Percentiles rank a stretch among this genome's conserved stretches.
phyloP scores from a whole-genome alignment of 2,329 filamentous ascomycete genomes.

The Claviceps cyperi region DNA sequence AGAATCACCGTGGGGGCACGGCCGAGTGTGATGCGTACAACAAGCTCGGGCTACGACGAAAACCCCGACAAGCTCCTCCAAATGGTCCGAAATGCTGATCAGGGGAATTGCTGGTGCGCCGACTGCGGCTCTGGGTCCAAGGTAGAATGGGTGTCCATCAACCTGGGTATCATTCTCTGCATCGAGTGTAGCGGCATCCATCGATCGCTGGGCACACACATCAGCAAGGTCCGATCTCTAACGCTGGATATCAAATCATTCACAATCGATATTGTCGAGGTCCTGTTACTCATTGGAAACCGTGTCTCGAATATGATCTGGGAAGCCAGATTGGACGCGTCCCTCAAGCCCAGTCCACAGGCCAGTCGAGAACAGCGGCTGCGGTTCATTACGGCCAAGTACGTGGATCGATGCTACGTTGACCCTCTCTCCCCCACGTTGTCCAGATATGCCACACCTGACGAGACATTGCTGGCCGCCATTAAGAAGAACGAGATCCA shows the following conservation, averaged over 20 bases:
- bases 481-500: constrained; percentile 96
- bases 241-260: constrained; percentile 94
- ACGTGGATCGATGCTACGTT: constrained; percentile 71
- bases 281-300: constrained; percentile 83
- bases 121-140: constrained; percentile 86
- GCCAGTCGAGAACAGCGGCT: constrained; percentile 81
- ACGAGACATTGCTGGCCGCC: constrained; percentile 79
- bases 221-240: constrained; percentile 90
- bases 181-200: constrained; percentile 98
- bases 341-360: constrained; percentile 57
- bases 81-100: constrained; percentile 74
- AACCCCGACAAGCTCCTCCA: constrained; percentile 77
- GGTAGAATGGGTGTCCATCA: constrained; percentile 98
- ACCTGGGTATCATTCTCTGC: constrained; percentile 87
- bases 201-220: constrained; percentile 88
- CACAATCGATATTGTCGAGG: constrained; percentile 89
- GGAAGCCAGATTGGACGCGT: constrained; percentile 70
- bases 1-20: constrained; percentile 86
- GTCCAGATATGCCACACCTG: constrained; percentile 62
- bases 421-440: constrained; percentile 61
- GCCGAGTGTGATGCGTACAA: constrained; percentile 54
- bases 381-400: constrained; percentile 92
- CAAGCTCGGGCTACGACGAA: constrained; percentile 63
- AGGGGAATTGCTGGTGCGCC: constrained; percentile 86
- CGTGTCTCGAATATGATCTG: constrained; percentile 92